Percentiles rank a stretch among this genome's conserved stretches.
phyloP scores from a whole-genome alignment of 73 alveolate genomes.

The Paramecium sexaurelia region DNA sequence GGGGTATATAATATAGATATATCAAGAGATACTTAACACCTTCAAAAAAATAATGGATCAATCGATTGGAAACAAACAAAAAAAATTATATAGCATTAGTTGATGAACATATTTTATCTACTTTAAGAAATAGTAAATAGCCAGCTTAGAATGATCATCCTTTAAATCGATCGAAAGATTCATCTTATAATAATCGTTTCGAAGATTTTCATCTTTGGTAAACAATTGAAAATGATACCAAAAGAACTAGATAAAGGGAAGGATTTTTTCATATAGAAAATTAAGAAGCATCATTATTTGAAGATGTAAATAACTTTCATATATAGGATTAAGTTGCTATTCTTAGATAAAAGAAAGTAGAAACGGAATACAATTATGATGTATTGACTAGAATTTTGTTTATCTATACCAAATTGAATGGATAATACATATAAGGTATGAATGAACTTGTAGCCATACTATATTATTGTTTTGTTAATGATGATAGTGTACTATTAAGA shows the following conservation, averaged over 20 bases:
- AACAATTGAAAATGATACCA: slow-evolving; percentile 39
- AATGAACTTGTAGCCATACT: slow-evolving; percentile 38
- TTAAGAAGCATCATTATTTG: not conserved
- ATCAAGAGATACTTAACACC: slow-evolving; percentile 35
- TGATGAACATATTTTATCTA: slow-evolving; percentile 2
- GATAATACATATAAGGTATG: slow-evolving; percentile 16
- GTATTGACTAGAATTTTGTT: slow-evolving; percentile 19
- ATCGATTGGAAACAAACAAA: slow-evolving; percentile 4
- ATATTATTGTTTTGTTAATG: slow-evolving; percentile 16
- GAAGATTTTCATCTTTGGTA: slow-evolving; percentile 27
- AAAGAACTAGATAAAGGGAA: slow-evolving; percentile 41
- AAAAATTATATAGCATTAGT: not conserved
- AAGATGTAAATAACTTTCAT: slow-evolving; percentile 9
- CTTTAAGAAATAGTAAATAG: not conserved
- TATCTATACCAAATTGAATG: slow-evolving; percentile 8
- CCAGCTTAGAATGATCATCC: slow-evolving; percentile 46
- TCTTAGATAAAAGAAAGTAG: not conserved
- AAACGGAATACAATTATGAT: slow-evolving; percentile 37
- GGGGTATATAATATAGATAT: not conserved
- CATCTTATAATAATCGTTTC: not conserved
- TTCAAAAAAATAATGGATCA: slow-evolving; percentile 19
- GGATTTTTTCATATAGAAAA: slow-evolving; percentile 33
- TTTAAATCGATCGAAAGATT: not conserved
- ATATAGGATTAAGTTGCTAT: slow-evolving; percentile 33
- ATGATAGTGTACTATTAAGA: not conserved